Conservation (phyloP, 331 rosid genomes). For the Erythrophleum ivorense region DNA sequence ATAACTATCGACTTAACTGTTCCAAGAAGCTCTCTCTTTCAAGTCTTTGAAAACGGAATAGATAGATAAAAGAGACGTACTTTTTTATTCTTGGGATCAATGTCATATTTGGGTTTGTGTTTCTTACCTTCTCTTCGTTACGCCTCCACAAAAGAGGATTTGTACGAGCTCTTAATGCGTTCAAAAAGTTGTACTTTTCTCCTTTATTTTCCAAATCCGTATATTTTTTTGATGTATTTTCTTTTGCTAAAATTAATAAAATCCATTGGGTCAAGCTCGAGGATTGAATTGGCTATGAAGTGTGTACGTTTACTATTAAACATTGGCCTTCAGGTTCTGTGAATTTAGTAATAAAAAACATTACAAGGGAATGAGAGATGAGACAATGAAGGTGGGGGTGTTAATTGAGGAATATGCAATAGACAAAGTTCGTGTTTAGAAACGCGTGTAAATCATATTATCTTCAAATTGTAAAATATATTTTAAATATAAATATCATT, state of each 20-base stretch:
- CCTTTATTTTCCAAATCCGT: background rate
- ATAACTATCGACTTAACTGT: background rate
- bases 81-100: background rate
- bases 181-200: background rate
- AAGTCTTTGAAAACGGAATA: background rate
- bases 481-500: too few relatives aligned
- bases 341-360: background rate
- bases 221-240: background rate
- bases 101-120: background rate
- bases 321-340: background rate
- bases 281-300: background rate
- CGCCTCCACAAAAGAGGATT: background rate
- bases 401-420: too few relatives aligned
- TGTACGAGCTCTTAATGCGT: background rate
- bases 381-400: background rate
- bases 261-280: slow-evolving; percentile 13
- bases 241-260: background rate
- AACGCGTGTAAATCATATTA: too few relatives aligned
- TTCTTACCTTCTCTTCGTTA: background rate
- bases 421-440: too few relatives aligned
- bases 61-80: background rate
- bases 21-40: slow-evolving; percentile 15
- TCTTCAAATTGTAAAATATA: too few relatives aligned
- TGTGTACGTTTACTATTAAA: background rate
- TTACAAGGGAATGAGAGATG: background rate